These are phyloP conservation scores for Noccaea bulbosa DNA, from an alignment of 345 rosid genomes.

Conservation along the genomic window DNA sequence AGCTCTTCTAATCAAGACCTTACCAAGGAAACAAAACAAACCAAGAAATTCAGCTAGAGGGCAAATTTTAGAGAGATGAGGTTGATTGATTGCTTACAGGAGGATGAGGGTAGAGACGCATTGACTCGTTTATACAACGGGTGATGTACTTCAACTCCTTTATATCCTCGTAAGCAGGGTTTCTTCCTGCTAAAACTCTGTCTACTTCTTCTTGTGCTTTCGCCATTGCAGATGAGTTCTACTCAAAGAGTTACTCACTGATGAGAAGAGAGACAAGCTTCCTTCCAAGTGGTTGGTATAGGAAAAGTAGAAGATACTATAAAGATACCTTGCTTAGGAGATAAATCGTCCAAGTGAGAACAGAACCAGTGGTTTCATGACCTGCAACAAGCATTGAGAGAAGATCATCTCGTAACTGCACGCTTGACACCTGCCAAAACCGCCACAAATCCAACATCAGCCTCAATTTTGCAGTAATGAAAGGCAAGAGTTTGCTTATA, in stretches of 20 bases:
- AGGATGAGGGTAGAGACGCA: slow-evolving; percentile 97
- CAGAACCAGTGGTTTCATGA: slow-evolving; percentile 96
- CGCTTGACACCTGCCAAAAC: slow-evolving; percentile 69
- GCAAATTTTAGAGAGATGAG: not conserved
- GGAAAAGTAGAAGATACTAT: slow-evolving; percentile 17
- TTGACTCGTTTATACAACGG: slow-evolving; percentile 86
- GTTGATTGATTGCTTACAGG: slow-evolving; percentile 68
- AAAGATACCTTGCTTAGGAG: slow-evolving; percentile 87
- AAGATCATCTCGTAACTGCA: slow-evolving; percentile 88
- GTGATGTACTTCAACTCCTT: slow-evolving; percentile 80
- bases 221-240: slow-evolving; percentile 63
- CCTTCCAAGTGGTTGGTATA: slow-evolving; percentile 8
- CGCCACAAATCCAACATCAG: slow-evolving; percentile 11
- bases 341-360: slow-evolving; percentile 93
- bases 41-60: not conserved
- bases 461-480: not conserved
- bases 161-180: slow-evolving; percentile 72
- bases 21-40: slow-evolving; percentile 35
- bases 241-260: slow-evolving; percentile 5
- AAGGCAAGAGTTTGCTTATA: slow-evolving; percentile 11
- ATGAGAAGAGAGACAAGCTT: slow-evolving; percentile 12
- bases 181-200: slow-evolving; percentile 73
- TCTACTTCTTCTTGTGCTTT: slow-evolving; percentile 94
- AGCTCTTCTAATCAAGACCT: slow-evolving; percentile 95
- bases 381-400: slow-evolving; percentile 97